Base-by-base conservation (phyloP, 805 yeast species). In the Nakazawaea peltata region DNA sequence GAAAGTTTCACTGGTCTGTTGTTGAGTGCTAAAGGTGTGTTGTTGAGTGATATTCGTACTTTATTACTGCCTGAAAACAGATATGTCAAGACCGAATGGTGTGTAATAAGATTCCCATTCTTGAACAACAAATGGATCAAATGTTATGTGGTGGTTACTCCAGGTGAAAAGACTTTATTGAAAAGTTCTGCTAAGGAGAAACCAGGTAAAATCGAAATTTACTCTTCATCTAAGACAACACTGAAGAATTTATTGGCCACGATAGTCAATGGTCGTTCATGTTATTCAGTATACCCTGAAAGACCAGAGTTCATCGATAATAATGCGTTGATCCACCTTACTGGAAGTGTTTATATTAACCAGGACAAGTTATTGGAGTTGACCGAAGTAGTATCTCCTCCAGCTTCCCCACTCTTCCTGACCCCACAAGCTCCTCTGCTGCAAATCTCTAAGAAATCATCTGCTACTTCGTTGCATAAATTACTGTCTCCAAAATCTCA, bases 1-100 rank as follows among this genome's bases (percentile, higher is more conserved):
- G 81, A 77, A 53, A 67, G 77, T 15, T 78, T 70, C 48, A 77
- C 84, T 0, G 86, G 82, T 5, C 81, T 77, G 2, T 54, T 77
- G 23, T 52, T 78, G 23, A 71, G 81, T 7, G 54, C 72, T 7
- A 75, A 72, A 44, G 85, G 80, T 1, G 61, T 74, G 3, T 51
- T 59, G 34, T 61, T 78, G 37, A 62, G 71, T 2, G 86, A 78
- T 49, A 63, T 77, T 28, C 74, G 76, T 45, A 71, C 77, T 2
- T 57, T 78, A 14, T 57, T 78, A 42, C 66, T 74, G 4, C 69
- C 69, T 29, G 68, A 65, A 41, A 63, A 72, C 41, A 54, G 61
- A 33, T 67, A 59, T 44, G 48, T 64, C 4, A 63, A 65, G 41
- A 68, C 57, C 30, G 85, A 78, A 46, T 76, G 82, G 81, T 72